phyloP scores from a whole-genome alignment of 805 yeast species.

The Cyberlindnera samutprakarnensis region DNA sequence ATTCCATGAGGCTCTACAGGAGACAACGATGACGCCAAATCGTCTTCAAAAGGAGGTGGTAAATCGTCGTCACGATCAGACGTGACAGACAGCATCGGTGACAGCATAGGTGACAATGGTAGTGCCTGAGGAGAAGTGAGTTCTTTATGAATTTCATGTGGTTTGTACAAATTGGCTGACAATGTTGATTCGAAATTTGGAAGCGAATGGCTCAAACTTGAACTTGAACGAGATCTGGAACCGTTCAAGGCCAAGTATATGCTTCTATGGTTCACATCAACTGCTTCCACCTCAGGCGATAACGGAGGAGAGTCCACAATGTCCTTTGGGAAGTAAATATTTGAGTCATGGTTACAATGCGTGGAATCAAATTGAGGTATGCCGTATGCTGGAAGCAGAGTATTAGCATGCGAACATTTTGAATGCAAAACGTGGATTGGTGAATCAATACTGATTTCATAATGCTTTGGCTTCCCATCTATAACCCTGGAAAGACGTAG shows the following conservation, averaged over 20 bases:
- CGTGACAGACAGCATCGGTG: conserved; percentile 32
- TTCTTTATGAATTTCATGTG: conserved; percentile 37
- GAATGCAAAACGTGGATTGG: conserved; percentile 81
- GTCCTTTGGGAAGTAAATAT: conserved; percentile 33
- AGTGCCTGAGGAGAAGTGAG: conserved; percentile 57
- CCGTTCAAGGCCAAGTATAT: conserved; percentile 14
- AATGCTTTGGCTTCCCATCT: conserved; percentile 72
- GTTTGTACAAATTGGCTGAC: conserved; percentile 47
- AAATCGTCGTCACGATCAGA: conserved; percentile 38
- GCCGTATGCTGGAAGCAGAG: conserved; percentile 68
- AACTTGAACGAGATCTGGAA: conserved; percentile 22
- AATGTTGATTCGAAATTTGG: conserved; percentile 26
- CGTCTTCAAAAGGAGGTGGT: conserved; percentile 55
- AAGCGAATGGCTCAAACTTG: conserved; percentile 28
- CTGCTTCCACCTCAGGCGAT: conserved; percentile 47
- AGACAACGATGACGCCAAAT: conserved; percentile 1
- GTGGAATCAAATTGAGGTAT: conserved; percentile 11
- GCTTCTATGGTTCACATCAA: conserved; percentile 27
- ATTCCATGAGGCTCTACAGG: conserved; percentile 6
- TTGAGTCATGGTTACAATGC: conserved; percentile 24
- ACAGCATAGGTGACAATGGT: conserved; percentile 46
- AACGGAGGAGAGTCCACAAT: conserved; percentile 37
- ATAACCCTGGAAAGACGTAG: conserved; percentile 68
- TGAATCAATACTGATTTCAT: conserved; percentile 90
- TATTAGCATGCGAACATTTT: conserved; percentile 73